Evolutionary conservation across 2,329 filamentous ascomycete genomes (phyloP).

Genomic region (Exophiala alcalophila): DNA sequence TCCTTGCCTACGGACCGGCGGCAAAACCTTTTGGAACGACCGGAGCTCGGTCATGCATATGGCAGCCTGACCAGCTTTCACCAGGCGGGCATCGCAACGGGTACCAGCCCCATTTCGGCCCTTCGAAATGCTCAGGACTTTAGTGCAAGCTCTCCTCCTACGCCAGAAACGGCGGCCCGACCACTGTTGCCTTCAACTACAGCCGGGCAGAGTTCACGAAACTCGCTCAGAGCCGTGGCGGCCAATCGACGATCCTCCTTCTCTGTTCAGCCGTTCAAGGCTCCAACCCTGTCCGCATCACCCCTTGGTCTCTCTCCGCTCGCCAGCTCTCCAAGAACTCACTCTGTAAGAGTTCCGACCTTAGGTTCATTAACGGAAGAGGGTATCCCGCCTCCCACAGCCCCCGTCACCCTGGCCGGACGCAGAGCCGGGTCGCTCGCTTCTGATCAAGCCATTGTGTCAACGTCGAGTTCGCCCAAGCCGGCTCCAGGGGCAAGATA

Average conservation of each 20-base stretch:
- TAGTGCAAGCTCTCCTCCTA: conserved; percentile 46
- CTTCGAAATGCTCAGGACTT: conserved; percentile 65
- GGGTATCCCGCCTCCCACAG: conserved; percentile 39
- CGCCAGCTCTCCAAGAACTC: conserved; percentile 54
- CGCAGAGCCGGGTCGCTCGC: conserved; percentile 51
- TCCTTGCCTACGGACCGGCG: conserved; percentile 67
- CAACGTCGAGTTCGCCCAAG: conserved; percentile 71
- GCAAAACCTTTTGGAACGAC: conserved; percentile 43
- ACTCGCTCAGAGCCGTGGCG: conserved; percentile 46
- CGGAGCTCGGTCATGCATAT: conserved; percentile 74
- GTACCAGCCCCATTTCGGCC: conserved; percentile 82
- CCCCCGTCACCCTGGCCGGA: conserved; percentile 36
- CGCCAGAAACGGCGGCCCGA: conserved; percentile 50
- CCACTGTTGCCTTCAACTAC: conserved; percentile 46
- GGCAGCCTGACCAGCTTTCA: conserved; percentile 88
- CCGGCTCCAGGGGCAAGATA: conserved; percentile 76
- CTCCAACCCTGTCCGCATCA: conserved; percentile 88
- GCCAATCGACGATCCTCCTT: conserved; percentile 72
- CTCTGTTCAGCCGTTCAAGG: conserved; percentile 94
- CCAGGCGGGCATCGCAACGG: conserved; percentile 68
- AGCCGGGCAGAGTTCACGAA: conserved; percentile 48
- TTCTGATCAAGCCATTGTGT: conserved; percentile 60
- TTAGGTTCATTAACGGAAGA: conserved; percentile 41
- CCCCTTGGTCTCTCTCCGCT: conserved; percentile 57
- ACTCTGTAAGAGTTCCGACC: conserved; percentile 40